Evolutionary conservation across 2,329 filamentous ascomycete genomes (phyloP), one percentile per base, ranked within the genome.

Genomic region (Aurifilum marmelostoma): DNA sequence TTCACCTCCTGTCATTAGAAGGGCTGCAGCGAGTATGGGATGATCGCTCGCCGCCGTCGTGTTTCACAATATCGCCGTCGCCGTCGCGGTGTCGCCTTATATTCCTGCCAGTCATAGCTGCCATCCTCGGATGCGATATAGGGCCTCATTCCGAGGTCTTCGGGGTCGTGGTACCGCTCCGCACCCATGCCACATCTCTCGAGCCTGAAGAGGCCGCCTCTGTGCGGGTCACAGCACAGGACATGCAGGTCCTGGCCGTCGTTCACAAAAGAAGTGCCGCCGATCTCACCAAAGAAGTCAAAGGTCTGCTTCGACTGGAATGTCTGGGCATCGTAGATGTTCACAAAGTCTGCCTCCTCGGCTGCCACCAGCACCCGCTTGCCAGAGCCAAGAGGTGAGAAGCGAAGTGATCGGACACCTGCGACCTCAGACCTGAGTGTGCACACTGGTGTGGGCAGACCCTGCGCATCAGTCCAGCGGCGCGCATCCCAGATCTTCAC

Each of bases 401-500:
- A 95, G 50, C 86, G 86, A 56, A 95, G 79, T 65, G 86, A 89
- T 29, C 92, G 86, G 0, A 89, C 89, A 27, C 90, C 88, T 1
- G 91, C 88, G 83, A 93, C 88, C 74, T 91, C 86, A 32, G 87
- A 87, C 56, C 85, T 82, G 32, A 94, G 81, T 14, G 85, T 85
- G 24, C 82, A 81, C 11, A 91, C 73, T 0, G 87, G 83, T 2
- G 73, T 79, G 64, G 82, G 79, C 29, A 75, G 67, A 7, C 87
- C 87, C 5, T 84, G 80, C 11, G 84, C 84, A 67, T 84, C 80
- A 59, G 80, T 83, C 89, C 91, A 92, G 66, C 86, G 88, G 11
- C 92, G 86, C 9, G 91, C 90, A 76, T 95, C 92, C 89, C 91
- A 94, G 63, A 95, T 88, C 72, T 89, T 88, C 73, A 94, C 84